These are phyloP conservation scores for Citeromyces matritensis DNA, from an alignment of 805 yeast species.

Conservation along the genomic window DNA sequence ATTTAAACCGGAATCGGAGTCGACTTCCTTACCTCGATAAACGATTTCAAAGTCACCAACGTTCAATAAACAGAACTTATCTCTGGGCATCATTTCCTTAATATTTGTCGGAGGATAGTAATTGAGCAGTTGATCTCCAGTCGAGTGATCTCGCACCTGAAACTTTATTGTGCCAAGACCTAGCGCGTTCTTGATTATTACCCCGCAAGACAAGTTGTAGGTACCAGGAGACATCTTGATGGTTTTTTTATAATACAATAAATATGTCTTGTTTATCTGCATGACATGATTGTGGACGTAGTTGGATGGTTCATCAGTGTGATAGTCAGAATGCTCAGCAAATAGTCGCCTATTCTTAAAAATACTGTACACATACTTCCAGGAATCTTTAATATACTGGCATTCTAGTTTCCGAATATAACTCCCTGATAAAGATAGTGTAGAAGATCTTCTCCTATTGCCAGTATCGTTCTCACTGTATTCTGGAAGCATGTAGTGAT, in stretches of 20 bases:
- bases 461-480: conserved; percentile 7
- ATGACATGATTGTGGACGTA: conserved; percentile 26
- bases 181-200: conserved; percentile 33
- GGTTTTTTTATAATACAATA: conserved; percentile 26
- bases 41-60: conserved; percentile 28
- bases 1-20: background rate
- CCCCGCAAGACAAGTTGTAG: conserved; percentile 34
- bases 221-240: conserved; percentile 31
- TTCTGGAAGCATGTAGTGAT: conserved; percentile 8
- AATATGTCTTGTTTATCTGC: conserved; percentile 32
- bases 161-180: conserved; percentile 49
- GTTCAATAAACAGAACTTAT: conserved; percentile 31
- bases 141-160: conserved; percentile 19
- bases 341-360: conserved; percentile 35
- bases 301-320: conserved; percentile 30
- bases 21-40: conserved; percentile 7
- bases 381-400: conserved; percentile 30
- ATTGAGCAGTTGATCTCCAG: conserved; percentile 16
- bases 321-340: conserved; percentile 23
- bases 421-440: conserved; percentile 3
- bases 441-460: background rate
- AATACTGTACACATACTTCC: conserved; percentile 36
- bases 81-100: conserved; percentile 39
- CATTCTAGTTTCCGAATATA: conserved; percentile 5
- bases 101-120: conserved; percentile 45